Evolutionary conservation across 306 rosid species (phyloP).

Genomic region (Gastrolobium villosum): DNA sequence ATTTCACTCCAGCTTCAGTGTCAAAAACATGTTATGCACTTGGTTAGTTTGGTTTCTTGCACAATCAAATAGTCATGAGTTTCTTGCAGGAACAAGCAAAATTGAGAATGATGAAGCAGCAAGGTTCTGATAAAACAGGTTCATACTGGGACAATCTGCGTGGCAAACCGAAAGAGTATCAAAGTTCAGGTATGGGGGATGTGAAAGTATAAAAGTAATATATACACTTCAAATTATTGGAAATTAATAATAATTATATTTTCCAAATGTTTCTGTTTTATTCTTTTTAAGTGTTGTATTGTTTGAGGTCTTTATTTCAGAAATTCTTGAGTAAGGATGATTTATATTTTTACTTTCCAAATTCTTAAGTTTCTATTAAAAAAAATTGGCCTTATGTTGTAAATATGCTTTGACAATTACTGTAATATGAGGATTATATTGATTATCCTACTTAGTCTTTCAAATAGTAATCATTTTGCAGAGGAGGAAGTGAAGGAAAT

Average conservation of each 20-base stretch:
- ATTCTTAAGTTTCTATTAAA: neutral
- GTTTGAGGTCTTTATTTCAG: neutral
- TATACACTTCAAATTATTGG: neutral
- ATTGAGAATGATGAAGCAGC: constrained; percentile 70
- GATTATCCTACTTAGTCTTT: constrained; percentile 1
- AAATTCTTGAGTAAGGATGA: neutral
- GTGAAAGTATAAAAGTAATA: neutral
- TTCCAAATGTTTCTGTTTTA: neutral
- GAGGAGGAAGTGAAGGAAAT: constrained; percentile 79
- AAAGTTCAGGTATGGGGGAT: constrained; percentile 64
- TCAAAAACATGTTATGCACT: constrained; percentile 19
- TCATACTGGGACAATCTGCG: constrained; percentile 72
- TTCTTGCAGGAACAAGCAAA: constrained; percentile 75
- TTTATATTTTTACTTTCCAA: neutral
- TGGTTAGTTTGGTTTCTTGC: constrained; percentile 9
- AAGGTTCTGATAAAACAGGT: constrained; percentile 50
- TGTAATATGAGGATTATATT: neutral
- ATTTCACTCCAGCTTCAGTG: neutral
- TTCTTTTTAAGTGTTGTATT: neutral
- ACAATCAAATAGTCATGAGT: constrained; percentile 24
- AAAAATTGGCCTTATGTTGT: neutral
- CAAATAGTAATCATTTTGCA: constrained; percentile 47
- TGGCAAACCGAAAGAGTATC: constrained; percentile 65
- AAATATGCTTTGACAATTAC: constrained; percentile 15
- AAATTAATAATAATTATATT: neutral